Base-by-base conservation (phyloP, 179 eudicot genomes). In the Drosera spatulata region DNA sequence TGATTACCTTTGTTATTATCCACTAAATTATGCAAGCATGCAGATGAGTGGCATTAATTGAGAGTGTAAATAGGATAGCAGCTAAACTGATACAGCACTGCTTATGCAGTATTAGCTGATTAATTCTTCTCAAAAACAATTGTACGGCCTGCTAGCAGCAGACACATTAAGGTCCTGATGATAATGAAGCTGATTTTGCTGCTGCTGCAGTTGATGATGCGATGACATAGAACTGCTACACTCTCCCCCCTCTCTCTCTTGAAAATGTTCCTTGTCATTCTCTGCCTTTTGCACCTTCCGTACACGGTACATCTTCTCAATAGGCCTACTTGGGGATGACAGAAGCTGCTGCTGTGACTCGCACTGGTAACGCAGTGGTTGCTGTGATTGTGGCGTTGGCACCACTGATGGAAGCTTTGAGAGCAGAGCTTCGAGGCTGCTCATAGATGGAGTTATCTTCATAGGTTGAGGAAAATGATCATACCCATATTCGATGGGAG, bases 201-300 rank as follows among this genome's bases (percentile, higher is more conserved):
- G 65, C 59, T 57, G 59, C 39, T 68, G 69, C 2, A 45, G 69
- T 37, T 71, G 73, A 51, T 64, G 50, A 65, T 75, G 75, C 33
- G 84, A 65, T 12, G 88, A 65, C 79, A 74, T 61, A 12, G 82
- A 75, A 46, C 73, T 76, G 53, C 82, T 78, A 51, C 75, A 69
- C 68, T 84, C 86, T 52, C 77, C 76, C 46, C 55, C 77, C 52
- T 0, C 52, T 2, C 14, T n/a, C 52, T 2, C 14, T 7, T n/a
- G n/a, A 49, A n/a, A 10, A 49, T 49, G 52, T 3, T 49, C 52
- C 52, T 49, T n/a, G 9, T 49, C 52, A 11, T 64, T 55, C 72
- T 88, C 96, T 61, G 80, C 87, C 60, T 83, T 80, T 5, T 75
- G 75, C 64, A 76, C 71, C 72, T 78, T 73, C 65, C 74, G 83